A percentile compares a stretch with the other conserved stretches of the same genome.
These are phyloP conservation scores for Daldinia loculata DNA, from an alignment of 495 filamentous ascomycete genomes.

Conservation along the genomic window DNA sequence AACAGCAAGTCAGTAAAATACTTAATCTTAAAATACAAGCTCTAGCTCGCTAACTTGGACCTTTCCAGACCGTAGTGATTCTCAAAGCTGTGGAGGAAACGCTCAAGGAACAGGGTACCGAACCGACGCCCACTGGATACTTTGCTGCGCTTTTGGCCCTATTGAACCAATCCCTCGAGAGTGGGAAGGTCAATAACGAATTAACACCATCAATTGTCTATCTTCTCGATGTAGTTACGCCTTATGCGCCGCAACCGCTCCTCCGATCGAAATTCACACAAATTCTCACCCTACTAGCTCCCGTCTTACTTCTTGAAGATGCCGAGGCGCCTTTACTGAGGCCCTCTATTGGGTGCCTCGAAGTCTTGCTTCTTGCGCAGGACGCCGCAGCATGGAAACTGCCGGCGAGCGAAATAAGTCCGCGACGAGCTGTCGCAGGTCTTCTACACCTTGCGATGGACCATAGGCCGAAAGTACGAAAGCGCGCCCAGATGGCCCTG, in stretches of 20 bases:
- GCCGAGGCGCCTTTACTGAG: conserved; percentile 87
- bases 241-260: conserved; percentile 81
- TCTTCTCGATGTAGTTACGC: conserved; percentile 89
- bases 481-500: conserved; percentile 90
- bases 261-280: conserved; percentile 92
- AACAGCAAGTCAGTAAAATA: conserved; percentile 75
- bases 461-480: conserved; percentile 91
- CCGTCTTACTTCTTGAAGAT: conserved; percentile 78
- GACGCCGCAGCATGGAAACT: conserved; percentile 88
- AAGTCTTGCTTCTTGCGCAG: conserved; percentile 86
- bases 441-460: conserved; percentile 84
- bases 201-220: conserved; percentile 90
- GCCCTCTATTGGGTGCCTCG: conserved; percentile 91
- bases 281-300: conserved; percentile 86
- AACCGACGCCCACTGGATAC: conserved; percentile 86
- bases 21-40: neutral
- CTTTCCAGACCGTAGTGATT: conserved; percentile 78
- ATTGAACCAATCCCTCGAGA: conserved; percentile 75
- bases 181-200: conserved; percentile 77
- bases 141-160: conserved; percentile 95
- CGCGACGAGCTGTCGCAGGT: conserved; percentile 88
- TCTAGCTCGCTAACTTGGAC: conserved; percentile 18
- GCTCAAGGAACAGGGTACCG: conserved; percentile 82
- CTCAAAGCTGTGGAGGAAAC: conserved; percentile 92
- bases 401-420: conserved; percentile 81